Percentiles rank a stretch among this genome's conserved stretches.
These are phyloP conservation scores for Nigrospora sphaerica DNA, from an alignment of 2,329 filamentous ascomycete genomes.

Conservation along the genomic window DNA sequence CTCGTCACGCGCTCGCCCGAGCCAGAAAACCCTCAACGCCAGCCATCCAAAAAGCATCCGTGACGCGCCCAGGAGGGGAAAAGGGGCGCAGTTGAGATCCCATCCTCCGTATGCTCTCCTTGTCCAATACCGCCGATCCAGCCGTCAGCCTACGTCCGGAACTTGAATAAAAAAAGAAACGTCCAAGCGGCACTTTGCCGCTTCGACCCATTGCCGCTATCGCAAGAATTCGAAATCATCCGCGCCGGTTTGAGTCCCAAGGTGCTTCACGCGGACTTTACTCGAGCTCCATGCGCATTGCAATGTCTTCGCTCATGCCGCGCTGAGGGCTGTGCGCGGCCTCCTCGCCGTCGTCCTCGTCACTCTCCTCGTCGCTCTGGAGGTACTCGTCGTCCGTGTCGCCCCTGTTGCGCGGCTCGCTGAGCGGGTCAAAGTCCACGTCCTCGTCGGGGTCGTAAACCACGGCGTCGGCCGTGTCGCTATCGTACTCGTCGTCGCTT, in stretches of 20 bases:
- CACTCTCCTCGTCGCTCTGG: constrained; percentile 31
- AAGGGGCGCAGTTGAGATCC: neutral
- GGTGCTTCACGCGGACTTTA: too few species aligned
- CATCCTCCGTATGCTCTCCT: neutral
- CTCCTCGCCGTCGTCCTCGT: constrained; percentile 28
- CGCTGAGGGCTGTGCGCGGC: constrained; percentile 38
- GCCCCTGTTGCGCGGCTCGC: constrained; percentile 40
- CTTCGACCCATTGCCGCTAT: too few species aligned
- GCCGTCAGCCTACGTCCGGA: neutral
- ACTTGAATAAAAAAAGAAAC: neutral
- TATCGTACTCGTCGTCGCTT: constrained; percentile 30
- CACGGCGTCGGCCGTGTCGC: constrained; percentile 31
- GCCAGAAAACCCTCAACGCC: neutral
- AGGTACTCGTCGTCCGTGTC: constrained; percentile 33
- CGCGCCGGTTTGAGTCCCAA: neutral
- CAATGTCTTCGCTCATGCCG: constrained; percentile 57
- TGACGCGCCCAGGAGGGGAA: neutral
- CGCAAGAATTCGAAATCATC: neutral
- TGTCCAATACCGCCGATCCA: neutral
- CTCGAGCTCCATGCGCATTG: constrained; percentile 52
- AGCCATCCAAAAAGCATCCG: neutral
- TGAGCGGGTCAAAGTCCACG: constrained; percentile 47
- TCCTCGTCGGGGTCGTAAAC: constrained; percentile 53
- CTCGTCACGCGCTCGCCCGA: constrained; percentile 6
- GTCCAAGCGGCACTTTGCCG: too few species aligned